Conservation (phyloP, 306 rosid species). For the Canavalia gladiata region DNA sequence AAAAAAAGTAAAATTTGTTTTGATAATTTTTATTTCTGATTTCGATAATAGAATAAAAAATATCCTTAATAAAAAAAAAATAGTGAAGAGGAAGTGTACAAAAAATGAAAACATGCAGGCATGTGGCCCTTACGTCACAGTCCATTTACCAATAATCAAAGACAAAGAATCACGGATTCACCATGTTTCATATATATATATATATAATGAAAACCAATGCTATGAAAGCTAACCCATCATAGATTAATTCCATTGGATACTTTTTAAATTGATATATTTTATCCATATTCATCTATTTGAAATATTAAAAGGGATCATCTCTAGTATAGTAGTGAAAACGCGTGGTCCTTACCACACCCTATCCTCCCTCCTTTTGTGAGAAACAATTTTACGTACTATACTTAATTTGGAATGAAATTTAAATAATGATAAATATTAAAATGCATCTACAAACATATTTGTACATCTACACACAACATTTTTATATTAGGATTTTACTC, state of each 20-base stretch:
- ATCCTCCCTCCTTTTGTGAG: neutral
- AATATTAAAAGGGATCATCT: neutral
- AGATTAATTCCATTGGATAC: neutral
- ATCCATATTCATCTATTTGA: neutral
- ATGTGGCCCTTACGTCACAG: slow-evolving; percentile 8
- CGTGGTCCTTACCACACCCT: neutral
- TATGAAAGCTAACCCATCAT: neutral
- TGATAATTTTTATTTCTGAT: no score
- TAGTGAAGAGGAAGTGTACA: slow-evolving; percentile 13
- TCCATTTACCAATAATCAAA: neutral
- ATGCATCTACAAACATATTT: neutral
- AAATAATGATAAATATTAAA: neutral
- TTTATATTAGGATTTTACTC: neutral
- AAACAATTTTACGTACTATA: neutral
- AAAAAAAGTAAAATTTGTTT: no score
- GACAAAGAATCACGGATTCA: slow-evolving; percentile 42
- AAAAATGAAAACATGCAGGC: slow-evolving; percentile 23
- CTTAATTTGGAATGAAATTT: neutral
- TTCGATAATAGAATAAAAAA: no score
- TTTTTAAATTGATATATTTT: neutral
- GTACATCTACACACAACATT: neutral
- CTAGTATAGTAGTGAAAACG: neutral
- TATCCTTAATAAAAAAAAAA: no score
- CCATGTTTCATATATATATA: neutral
- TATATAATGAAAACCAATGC: neutral